Conservation (phyloP, 139 green algal genomes). For the Micromonas commoda region DNA sequence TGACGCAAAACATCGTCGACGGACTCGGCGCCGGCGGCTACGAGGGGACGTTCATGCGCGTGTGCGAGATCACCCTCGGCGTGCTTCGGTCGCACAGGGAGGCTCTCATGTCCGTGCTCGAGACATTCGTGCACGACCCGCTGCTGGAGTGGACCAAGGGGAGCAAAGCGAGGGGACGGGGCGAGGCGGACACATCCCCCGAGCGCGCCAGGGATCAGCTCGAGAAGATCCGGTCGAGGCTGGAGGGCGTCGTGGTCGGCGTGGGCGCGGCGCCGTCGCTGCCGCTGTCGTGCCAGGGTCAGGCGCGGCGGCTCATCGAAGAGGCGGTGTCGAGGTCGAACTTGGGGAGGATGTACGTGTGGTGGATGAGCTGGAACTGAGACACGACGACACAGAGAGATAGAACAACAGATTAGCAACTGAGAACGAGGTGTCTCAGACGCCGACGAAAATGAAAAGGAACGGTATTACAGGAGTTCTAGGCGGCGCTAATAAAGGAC, state of each 20-base stretch:
- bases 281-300: conserved; percentile 73
- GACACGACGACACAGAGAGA: conserved; percentile 3
- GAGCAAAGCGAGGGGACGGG: background rate
- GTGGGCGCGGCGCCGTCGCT: conserved; percentile 69
- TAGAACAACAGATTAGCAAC: background rate
- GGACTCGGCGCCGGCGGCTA: conserved; percentile 77
- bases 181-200: background rate
- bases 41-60: conserved; percentile 78
- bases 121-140: conserved; percentile 96
- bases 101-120: conserved; percentile 81
- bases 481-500: background rate
- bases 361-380: conserved; percentile 80
- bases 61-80: conserved; percentile 76
- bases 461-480: background rate
- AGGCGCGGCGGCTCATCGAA: conserved; percentile 76
- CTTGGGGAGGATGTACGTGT: conserved; percentile 87
- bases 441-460: background rate
- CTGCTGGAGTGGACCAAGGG: conserved; percentile 81
- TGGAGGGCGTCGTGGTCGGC: conserved; percentile 68
- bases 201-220: conserved; percentile 35
- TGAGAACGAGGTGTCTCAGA: background rate
- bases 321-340: conserved; percentile 81
- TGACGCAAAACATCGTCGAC: conserved; percentile 98
- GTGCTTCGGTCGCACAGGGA: conserved; percentile 56
- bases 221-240: conserved; percentile 37